Conservation (phyloP, 768 basidiomycete genomes). For the Astraeus odoratus region DNA sequence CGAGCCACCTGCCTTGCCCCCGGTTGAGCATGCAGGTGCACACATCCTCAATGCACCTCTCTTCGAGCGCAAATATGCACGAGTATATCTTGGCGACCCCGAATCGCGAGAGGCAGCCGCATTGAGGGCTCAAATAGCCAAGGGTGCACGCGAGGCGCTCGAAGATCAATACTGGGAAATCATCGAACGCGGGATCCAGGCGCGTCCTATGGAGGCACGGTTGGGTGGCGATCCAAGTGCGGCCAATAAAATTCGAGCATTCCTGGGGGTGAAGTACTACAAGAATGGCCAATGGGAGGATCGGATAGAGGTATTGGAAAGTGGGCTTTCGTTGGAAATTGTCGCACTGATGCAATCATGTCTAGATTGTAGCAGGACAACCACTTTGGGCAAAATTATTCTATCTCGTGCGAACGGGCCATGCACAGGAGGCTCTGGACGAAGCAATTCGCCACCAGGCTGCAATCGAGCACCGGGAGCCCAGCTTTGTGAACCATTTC, state of each 20-base stretch:
- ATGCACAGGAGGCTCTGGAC: constrained; percentile 70
- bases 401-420: constrained; percentile 84
- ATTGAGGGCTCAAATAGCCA: constrained; percentile 67
- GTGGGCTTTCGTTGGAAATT: neutral
- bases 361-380: constrained; percentile 74
- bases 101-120: constrained; percentile 60
- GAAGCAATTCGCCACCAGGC: constrained; percentile 66
- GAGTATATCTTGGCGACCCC: constrained; percentile 60
- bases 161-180: constrained; percentile 88
- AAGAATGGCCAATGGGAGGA: constrained; percentile 80
- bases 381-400: constrained; percentile 94
- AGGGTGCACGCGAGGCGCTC: constrained; percentile 71
- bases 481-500: constrained; percentile 77
- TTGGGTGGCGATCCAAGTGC: constrained; percentile 90
- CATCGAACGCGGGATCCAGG: constrained; percentile 75
- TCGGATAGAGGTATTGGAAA: constrained; percentile 64
- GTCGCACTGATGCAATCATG: constrained; percentile 1
- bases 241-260: constrained; percentile 85
- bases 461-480: constrained; percentile 70
- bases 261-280: constrained; percentile 74
- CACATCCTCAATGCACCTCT: constrained; percentile 77
- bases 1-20: constrained; percentile 70
- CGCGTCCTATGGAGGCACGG: constrained; percentile 74
- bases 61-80: constrained; percentile 78
- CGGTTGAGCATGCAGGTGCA: constrained; percentile 71